Evolutionary conservation across 352 stramenopile genomes (phyloP).

Genomic region (Peronospora belbahrii): DNA sequence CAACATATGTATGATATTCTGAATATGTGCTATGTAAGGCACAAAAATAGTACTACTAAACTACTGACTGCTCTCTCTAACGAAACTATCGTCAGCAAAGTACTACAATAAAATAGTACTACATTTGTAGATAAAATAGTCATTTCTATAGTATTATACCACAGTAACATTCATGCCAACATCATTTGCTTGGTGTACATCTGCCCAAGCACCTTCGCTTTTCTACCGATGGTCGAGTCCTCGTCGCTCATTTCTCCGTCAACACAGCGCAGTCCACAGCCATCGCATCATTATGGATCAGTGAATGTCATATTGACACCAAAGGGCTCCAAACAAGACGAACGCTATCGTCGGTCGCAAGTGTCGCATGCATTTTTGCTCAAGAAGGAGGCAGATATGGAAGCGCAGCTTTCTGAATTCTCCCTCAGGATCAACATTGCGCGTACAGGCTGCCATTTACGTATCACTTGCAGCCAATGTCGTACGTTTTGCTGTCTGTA

Average conservation of each 20-base stretch:
- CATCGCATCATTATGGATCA: conserved; percentile 21
- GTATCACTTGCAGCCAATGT: conserved; percentile 65
- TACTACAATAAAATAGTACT: too few relatives aligned
- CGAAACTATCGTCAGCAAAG: too few relatives aligned
- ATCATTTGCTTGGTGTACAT: not conserved
- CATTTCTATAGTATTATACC: too few relatives aligned
- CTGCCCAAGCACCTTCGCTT: too few relatives aligned
- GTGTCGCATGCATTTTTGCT: conserved; percentile 62
- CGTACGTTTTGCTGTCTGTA: conserved; percentile 25
- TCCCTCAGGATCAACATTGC: conserved; percentile 20
- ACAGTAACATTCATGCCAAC: too few relatives aligned
- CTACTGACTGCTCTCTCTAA: too few relatives aligned
- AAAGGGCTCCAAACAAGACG: conserved; percentile 14
- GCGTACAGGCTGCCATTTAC: conserved; percentile 66
- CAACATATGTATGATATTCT: too few relatives aligned
- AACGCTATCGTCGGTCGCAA: conserved; percentile 44
- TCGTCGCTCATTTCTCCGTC: conserved; percentile 6
- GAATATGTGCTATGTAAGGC: too few relatives aligned
- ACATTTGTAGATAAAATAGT: too few relatives aligned
- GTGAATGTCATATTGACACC: conserved; percentile 9
- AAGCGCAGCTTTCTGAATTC: conserved; percentile 27
- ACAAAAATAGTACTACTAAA: too few relatives aligned
- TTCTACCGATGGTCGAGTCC: conserved; percentile 17
- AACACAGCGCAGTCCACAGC: conserved; percentile 7
- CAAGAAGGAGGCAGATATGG: conserved; percentile 50